These are phyloP conservation scores for Globisporangium solare DNA, from an alignment of 352 stramenopile species.

Conservation along the genomic window DNA sequence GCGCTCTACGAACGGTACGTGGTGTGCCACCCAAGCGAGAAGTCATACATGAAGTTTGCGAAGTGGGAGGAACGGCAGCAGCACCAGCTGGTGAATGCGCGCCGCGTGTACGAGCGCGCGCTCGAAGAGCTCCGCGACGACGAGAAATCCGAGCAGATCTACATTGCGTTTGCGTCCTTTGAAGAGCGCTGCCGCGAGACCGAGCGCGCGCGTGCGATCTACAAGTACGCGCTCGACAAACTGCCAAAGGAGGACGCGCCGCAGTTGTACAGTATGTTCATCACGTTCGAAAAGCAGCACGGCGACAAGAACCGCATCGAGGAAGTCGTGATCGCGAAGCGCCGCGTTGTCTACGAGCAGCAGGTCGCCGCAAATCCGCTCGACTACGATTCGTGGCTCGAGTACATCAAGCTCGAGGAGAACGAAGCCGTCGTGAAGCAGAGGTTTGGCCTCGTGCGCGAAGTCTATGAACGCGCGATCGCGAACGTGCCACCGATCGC, in stretches of 20 bases:
- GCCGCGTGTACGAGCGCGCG: constrained; percentile 93
- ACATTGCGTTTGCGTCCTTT: constrained; percentile 95
- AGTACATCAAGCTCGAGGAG: constrained; percentile 98
- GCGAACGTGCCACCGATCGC: constrained; percentile 91
- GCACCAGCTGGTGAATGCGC: constrained; percentile 87
- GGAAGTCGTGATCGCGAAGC: constrained; percentile 93
- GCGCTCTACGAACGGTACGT: constrained; percentile 95
- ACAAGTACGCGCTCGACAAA: constrained; percentile 77
- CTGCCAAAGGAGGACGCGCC: constrained; percentile 84
- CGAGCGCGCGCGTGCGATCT: constrained; percentile 89
- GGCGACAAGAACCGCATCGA: constrained; percentile 96
- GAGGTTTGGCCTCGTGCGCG: constrained; percentile 73
- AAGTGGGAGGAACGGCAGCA: constrained; percentile 97
- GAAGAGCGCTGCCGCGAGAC: constrained; percentile 96
- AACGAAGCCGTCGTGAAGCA: constrained; percentile 59
- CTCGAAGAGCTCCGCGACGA: constrained; percentile 88
- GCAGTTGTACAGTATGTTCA: constrained; percentile 95
- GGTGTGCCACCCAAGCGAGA: constrained; percentile 82
- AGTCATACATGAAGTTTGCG: constrained; percentile 97
- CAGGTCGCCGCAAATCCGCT: constrained; percentile 86
- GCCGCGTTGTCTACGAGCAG: constrained; percentile 94
- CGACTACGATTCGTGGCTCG: constrained; percentile 99
- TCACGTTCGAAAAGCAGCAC: constrained; percentile 98
- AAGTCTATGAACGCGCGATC: constrained; percentile 96
- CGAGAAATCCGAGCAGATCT: constrained; percentile 84